Evolutionary conservation across 441 rosid genomes (phyloP).

Genomic region (Bruguiera hainesii): DNA sequence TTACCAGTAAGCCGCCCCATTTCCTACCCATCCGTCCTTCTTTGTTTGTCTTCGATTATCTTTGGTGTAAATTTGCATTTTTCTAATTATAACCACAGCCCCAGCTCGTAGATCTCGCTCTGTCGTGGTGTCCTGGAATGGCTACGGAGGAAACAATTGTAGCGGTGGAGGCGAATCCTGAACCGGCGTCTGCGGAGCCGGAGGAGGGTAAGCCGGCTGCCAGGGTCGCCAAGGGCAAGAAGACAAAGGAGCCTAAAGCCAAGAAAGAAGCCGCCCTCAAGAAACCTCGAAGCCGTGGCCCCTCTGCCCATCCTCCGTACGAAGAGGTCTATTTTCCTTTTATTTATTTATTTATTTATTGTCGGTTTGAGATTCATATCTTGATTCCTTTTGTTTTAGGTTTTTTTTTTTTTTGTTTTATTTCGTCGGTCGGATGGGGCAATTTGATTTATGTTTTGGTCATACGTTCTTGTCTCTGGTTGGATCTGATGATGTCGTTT

Average conservation of each 20-base stretch:
- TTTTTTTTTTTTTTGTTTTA: too few relatives aligned
- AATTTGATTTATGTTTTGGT: not conserved
- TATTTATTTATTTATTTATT: too few relatives aligned
- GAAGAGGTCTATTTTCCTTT: conserved; percentile 48
- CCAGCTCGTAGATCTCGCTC: not conserved
- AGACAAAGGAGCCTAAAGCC: conserved; percentile 52
- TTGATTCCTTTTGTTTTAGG: not conserved
- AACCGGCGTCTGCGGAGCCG: conserved; percentile 26
- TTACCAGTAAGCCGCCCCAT: not conserved
- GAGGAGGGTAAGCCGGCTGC: conserved; percentile 34
- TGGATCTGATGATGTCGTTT: conserved; percentile 14
- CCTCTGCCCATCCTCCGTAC: conserved; percentile 67
- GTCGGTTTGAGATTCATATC: not conserved
- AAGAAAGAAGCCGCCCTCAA: conserved; percentile 47
- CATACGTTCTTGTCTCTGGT: not conserved
- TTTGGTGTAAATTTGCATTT: too few relatives aligned
- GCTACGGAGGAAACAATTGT: conserved; percentile 38
- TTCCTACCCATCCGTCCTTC: not conserved
- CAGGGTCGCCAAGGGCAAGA: conserved; percentile 41
- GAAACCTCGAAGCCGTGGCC: conserved; percentile 33
- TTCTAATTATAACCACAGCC: not conserved
- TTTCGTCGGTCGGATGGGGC: not conserved
- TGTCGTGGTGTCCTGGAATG: conserved; percentile 14
- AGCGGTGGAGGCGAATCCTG: conserved; percentile 26
- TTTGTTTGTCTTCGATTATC: not conserved